Conservation (phyloP, 2,329 filamentous ascomycete genomes). For the Monilinia fructigena region DNA sequence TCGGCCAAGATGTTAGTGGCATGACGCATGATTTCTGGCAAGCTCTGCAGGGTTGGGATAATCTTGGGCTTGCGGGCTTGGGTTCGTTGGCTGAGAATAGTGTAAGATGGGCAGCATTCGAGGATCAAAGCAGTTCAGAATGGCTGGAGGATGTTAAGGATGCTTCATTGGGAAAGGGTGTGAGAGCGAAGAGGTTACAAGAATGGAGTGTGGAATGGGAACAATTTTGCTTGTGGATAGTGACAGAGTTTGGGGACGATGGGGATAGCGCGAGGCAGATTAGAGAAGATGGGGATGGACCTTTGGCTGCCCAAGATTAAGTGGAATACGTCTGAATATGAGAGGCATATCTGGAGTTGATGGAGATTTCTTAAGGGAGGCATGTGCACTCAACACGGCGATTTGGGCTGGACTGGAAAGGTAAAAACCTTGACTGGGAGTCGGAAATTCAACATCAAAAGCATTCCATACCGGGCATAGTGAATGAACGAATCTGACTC, state of each 20-base stretch:
- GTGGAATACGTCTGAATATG: neutral
- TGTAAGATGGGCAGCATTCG: conserved; percentile 83
- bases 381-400: conserved; percentile 9
- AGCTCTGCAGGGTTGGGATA: conserved; percentile 86
- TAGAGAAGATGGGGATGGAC: conserved; percentile 27
- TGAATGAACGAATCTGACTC: neutral
- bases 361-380: conserved; percentile 1
- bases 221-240: conserved; percentile 85
- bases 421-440: conserved; percentile 1
- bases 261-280: conserved; percentile 30
- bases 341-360: neutral
- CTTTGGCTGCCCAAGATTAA: conserved; percentile 30
- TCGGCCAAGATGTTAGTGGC: conserved; percentile 78
- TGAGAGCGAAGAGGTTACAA: conserved; percentile 70
- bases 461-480: neutral
- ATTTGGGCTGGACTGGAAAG: neutral
- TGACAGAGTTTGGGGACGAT: conserved; percentile 66
- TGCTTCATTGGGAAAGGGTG: conserved; percentile 67
- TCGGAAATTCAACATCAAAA: conserved; percentile 22
- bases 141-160: conserved; percentile 74
- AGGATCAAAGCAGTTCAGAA: conserved; percentile 68
- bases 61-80: conserved; percentile 81
- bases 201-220: conserved; percentile 85
- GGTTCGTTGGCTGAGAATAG: conserved; percentile 90
- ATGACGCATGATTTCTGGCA: conserved; percentile 96